Conservation (phyloP, 176 grass and related monocot species). For the Phoenix dactylifera region DNA sequence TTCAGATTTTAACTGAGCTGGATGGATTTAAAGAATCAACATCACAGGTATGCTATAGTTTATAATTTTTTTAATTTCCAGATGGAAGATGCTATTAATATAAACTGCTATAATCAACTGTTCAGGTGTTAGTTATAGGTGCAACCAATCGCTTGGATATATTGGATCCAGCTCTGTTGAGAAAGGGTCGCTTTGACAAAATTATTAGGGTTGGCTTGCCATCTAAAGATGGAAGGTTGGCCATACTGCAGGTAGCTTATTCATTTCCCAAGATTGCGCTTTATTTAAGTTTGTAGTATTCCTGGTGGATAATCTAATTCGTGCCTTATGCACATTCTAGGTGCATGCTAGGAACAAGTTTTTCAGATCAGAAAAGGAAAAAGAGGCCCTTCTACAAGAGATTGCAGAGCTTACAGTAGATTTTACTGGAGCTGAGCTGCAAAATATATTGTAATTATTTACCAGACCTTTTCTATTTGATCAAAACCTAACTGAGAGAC, state of each 20-base stretch:
- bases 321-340: background rate
- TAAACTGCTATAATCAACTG: slow-evolving; percentile 8
- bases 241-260: slow-evolving; percentile 22
- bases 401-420: slow-evolving; percentile 25
- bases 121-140: slow-evolving; percentile 34
- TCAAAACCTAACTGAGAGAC: background rate
- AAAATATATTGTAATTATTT: slow-evolving; percentile 29
- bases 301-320: background rate
- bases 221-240: slow-evolving; percentile 27
- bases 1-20: slow-evolving; percentile 35
- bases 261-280: background rate
- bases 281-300: slow-evolving; percentile 2
- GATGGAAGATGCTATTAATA: background rate
- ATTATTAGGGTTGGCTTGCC: slow-evolving; percentile 35
- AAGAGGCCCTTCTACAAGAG: slow-evolving; percentile 26
- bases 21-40: slow-evolving; percentile 33
- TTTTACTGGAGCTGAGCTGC: slow-evolving; percentile 35
- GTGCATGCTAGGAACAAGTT: slow-evolving; percentile 37
- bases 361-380: slow-evolving; percentile 28
- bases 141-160: slow-evolving; percentile 36
- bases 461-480: background rate
- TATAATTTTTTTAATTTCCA: background rate
- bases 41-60: slow-evolving; percentile 15
- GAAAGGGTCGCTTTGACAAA: slow-evolving; percentile 34
- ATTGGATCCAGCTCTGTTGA: slow-evolving; percentile 32